Evolutionary conservation across 768 basidiomycete genomes (phyloP), one percentile per base, ranked within the genome.

Genomic region (Auricularia auricula-judae): DNA sequence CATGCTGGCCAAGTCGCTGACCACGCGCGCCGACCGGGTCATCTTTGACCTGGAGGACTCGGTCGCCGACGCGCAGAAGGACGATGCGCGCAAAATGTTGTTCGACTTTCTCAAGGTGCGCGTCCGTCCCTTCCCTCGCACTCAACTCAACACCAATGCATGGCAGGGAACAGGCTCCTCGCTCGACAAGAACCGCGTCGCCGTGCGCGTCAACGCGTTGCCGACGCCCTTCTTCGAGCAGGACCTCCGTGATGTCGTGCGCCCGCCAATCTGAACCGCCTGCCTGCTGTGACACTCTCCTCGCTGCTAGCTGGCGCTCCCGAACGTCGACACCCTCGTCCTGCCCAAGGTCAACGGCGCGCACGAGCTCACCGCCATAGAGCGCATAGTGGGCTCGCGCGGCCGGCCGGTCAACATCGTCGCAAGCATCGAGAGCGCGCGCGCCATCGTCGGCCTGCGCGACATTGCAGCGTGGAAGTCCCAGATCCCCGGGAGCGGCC

Each of bases 41-140:
- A 87, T 93, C 33, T 94, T 93, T 70, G 93, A 96, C 76, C 78
- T 96, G 12, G 93, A 95, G 72, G 93, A 96, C 72, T 89, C 89
- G 66, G 84, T 95, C 0, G 77, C 91, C 3, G 68, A 73, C 36
- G 74, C 76, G 34, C 84, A 85, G 65, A 90, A 91, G 72, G 74
- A 75, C 23, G 74, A 79, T 62, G 88, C 90, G 0, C 78, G 90
- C 65, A 70, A 71, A 5, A 77, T 84, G 7, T 76, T 90, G 3
- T 72, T 74, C 42, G 74, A 76, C 7, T 93, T 88, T 70, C 74
- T 89, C 35, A 71, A 74, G 54, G 90, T 84, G 71, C 69, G 79
- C 54, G 47, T 18, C 18, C 47, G 0, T 4, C 1, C 14, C 21
- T 7, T 7, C 1, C 4, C 14, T 12, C 44, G 47, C 44, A 4